These are phyloP conservation scores for Metschnikowia cubensis DNA, from an alignment of 805 yeast genomes.

Conservation along the genomic window DNA sequence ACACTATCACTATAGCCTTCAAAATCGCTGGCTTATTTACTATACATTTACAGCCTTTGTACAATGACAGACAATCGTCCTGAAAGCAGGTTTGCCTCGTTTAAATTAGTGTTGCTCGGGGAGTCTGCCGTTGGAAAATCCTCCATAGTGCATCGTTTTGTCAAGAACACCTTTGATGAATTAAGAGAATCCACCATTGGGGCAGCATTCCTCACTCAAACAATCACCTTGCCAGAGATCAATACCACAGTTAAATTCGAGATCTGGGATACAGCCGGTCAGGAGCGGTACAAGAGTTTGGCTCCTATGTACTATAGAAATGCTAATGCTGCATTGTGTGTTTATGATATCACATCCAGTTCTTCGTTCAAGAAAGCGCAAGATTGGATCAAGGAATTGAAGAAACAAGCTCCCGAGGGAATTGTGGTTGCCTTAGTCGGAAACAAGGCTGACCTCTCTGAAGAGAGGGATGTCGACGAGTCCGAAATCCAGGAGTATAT, in stretches of 20 bases:
- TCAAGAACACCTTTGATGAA: constrained; percentile 92
- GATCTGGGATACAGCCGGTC: constrained; percentile 98
- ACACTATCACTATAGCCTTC: background rate
- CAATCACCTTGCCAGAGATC: constrained; percentile 76
- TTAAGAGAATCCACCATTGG: constrained; percentile 98
- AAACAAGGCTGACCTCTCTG: constrained; percentile 80
- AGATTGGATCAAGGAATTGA: constrained; percentile 96
- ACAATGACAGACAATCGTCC: constrained; percentile 7
- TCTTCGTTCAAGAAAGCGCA: constrained; percentile 93
- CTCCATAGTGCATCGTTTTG: constrained; percentile 86
- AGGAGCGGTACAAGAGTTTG: constrained; percentile 90
- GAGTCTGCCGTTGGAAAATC: constrained; percentile 99
- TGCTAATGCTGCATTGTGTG: constrained; percentile 95
- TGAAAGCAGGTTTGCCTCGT: constrained; percentile 43
- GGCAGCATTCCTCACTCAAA: constrained; percentile 93
- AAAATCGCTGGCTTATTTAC: background rate
- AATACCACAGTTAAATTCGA: constrained; percentile 78
- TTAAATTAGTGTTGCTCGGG: constrained; percentile 86
- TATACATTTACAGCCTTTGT: background rate
- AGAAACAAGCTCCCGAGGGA: constrained; percentile 90
- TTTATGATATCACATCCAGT: constrained; percentile 92
- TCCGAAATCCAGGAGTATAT: constrained; percentile 47
- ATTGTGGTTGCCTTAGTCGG: constrained; percentile 93
- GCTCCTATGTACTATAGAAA: constrained; percentile 98
- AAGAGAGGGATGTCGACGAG: constrained; percentile 44